phyloP scores from a whole-genome alignment of 1,284 basidiomycete genomes.

The Spongispora temasekensis region DNA sequence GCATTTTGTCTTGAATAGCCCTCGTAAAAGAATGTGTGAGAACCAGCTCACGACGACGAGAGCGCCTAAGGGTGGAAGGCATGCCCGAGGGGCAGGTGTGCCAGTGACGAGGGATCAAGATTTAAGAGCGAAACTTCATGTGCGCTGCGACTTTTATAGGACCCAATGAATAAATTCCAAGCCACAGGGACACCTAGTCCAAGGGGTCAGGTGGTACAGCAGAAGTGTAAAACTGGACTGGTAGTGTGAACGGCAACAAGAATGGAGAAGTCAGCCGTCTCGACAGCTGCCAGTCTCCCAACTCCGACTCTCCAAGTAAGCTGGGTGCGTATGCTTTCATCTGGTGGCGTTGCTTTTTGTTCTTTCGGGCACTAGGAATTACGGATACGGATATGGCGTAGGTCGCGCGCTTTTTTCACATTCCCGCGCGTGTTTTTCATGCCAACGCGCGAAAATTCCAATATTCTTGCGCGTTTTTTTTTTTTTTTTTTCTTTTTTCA shows the following conservation, averaged over 20 bases:
- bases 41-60: slow-evolving; percentile 37
- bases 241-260: slow-evolving; percentile 17
- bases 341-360: neutral
- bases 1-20: slow-evolving; percentile 40
- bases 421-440: no score
- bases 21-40: slow-evolving; percentile 39
- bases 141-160: slow-evolving; percentile 33
- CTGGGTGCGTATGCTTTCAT: neutral
- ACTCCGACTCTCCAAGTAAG: neutral
- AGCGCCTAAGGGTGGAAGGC: slow-evolving; percentile 40
- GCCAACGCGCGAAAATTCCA: no score
- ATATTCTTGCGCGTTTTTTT: no score
- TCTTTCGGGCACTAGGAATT: neutral
- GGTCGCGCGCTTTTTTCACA: no score
- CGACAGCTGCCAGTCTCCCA: slow-evolving; percentile 17
- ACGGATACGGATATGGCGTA: no score
- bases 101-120: no score
- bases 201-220: slow-evolving; percentile 14
- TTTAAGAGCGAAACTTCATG: slow-evolving; percentile 11
- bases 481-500: no score
- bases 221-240: slow-evolving; percentile 10
- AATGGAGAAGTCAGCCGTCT: slow-evolving; percentile 25
- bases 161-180: slow-evolving; percentile 15
- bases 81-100: slow-evolving; percentile 28
- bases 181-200: slow-evolving; percentile 34